Conservation (phyloP, 306 rosid species). For the Dryas octopetala region DNA sequence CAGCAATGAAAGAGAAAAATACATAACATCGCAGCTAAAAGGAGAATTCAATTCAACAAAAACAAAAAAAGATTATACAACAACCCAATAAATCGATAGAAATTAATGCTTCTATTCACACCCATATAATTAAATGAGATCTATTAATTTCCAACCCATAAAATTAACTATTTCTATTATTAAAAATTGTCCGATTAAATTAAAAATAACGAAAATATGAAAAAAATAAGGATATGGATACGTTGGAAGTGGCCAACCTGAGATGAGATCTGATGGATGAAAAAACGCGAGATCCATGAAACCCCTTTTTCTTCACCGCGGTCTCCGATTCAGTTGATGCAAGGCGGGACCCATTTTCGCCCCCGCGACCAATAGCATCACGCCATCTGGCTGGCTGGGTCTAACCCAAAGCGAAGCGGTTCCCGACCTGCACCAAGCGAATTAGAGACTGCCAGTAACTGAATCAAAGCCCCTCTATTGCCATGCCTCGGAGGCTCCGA, state of each 20-base stretch:
- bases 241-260: constrained; percentile 1
- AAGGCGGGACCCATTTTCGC: constrained; percentile 83
- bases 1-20: too few species aligned
- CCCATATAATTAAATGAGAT: background rate
- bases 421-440: constrained; percentile 99
- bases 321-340: constrained; percentile 99
- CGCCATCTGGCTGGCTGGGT: background rate
- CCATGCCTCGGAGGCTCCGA: too few species aligned
- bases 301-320: constrained; percentile 46
- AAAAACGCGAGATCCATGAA: constrained; percentile 2
- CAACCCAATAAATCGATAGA: background rate
- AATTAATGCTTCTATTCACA: background rate
- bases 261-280: constrained; percentile 8
- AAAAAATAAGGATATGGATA: background rate
- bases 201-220: background rate
- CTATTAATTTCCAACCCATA: background rate
- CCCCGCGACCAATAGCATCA: background rate
- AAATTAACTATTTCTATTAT: background rate
- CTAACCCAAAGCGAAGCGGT: constrained; percentile 39
- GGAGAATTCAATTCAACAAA: background rate
- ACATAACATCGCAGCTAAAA: background rate
- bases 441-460: constrained; percentile 83
- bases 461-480: constrained; percentile 14
- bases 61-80: background rate
- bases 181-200: background rate